phyloP scores from a whole-genome alignment of 768 basidiomycete genomes.

The Gloeophyllum trabeum region DNA sequence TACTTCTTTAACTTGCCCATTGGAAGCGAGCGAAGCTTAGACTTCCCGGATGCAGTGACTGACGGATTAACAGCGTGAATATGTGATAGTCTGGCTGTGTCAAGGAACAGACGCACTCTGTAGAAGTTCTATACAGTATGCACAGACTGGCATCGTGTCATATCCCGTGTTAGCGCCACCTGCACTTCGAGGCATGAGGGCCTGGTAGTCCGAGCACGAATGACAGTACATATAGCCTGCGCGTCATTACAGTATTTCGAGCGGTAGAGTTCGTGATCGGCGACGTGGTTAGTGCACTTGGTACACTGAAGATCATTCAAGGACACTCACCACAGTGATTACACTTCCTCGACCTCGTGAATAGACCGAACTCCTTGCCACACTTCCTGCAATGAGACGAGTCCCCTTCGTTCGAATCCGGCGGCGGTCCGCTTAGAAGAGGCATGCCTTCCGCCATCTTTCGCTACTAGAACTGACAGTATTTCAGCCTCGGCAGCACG shows the following conservation, averaged over 20 bases:
- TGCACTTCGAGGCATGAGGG: conserved; percentile 58
- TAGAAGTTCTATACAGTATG: conserved; percentile 61
- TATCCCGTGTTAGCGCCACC: conserved; percentile 36
- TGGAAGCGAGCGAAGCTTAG: conserved; percentile 41
- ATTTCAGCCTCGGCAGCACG: too few relatives aligned
- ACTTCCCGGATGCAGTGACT: conserved; percentile 64
- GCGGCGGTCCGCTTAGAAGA: conserved; percentile 58
- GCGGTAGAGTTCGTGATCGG: not conserved
- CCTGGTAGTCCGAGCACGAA: conserved; percentile 66
- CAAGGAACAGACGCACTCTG: conserved; percentile 29
- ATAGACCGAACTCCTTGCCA: conserved; percentile 61
- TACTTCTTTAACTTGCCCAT: conserved; percentile 60
- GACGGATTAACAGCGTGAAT: conserved; percentile 5
- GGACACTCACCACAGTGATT: conserved; percentile 59
- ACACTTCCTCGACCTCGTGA: conserved; percentile 53
- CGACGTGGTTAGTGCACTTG: not conserved
- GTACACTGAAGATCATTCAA: not conserved
- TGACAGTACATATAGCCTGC: conserved; percentile 65
- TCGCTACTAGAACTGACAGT: too few relatives aligned
- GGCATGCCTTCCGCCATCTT: conserved; percentile 60
- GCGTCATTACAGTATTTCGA: conserved; percentile 1
- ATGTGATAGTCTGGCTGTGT: conserved; percentile 2
- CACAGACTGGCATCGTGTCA: conserved; percentile 57
- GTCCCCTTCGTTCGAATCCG: conserved; percentile 22
- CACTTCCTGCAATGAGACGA: conserved; percentile 57